phyloP scores from a whole-genome alignment of 2,329 filamentous ascomycete genomes.

The Penicillium glabrum region DNA sequence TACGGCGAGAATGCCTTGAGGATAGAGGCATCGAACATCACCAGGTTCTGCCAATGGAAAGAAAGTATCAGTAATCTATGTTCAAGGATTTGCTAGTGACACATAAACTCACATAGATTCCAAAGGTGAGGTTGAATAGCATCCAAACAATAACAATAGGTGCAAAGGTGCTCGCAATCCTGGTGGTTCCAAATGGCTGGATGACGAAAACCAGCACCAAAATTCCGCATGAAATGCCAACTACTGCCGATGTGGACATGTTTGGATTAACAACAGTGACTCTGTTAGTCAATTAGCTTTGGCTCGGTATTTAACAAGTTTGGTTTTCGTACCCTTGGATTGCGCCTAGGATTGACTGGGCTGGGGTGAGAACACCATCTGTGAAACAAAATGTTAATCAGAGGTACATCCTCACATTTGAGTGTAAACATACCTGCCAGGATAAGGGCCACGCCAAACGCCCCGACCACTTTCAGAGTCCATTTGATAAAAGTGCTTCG shows the following conservation, averaged over 20 bases:
- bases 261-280: slow-evolving; percentile 44
- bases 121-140: slow-evolving; percentile 52
- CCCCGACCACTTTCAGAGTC: slow-evolving; percentile 53
- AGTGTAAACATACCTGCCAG: slow-evolving; percentile 39
- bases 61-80: not conserved
- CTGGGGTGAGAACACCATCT: slow-evolving; percentile 58
- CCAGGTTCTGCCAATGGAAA: slow-evolving; percentile 36
- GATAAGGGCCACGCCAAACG: slow-evolving; percentile 55
- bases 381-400: not conserved
- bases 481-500: slow-evolving; percentile 46
- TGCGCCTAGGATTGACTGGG: slow-evolving; percentile 58
- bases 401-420: not conserved
- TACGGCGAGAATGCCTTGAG: slow-evolving; percentile 54
- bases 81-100: not conserved
- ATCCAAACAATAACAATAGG: slow-evolving; percentile 60
- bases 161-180: slow-evolving; percentile 50
- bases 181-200: slow-evolving; percentile 56
- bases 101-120: slow-evolving; percentile 45
- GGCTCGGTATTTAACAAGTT: not conserved
- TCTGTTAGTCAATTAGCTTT: not conserved
- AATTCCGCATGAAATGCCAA: slow-evolving; percentile 55
- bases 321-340: slow-evolving; percentile 50
- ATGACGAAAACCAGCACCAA: slow-evolving; percentile 54
- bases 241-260: slow-evolving; percentile 48
- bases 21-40: slow-evolving; percentile 48